Base-by-base conservation (phyloP, 140 eudicot genomes). In the Ambrosia hybrid region DNA sequence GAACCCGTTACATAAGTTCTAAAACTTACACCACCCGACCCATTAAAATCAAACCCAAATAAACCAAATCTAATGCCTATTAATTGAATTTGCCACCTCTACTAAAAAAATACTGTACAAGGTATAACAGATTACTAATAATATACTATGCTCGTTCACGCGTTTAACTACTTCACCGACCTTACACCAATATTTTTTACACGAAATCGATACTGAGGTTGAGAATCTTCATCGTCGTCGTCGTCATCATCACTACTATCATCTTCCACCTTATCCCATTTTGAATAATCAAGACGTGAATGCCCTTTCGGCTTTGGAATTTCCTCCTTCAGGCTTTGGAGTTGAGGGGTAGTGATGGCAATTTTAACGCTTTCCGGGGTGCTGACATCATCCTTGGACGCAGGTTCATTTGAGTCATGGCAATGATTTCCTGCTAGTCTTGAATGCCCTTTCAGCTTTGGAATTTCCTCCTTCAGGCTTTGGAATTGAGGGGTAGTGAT, bases 221-320 rank as follows among this genome's bases (percentile, higher is more conserved):
- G 89, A 79, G 82, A 77, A 12, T 90, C 94, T 33, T 85, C 88
- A 15, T 89, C 97, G 4, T 87, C 96, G 26, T 21, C 26, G 1
- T 89, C 97, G 4, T 83, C 97, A 1, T 89, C 96, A 43, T 94
- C 99, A 63, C 97, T 90, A 8, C 96, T 87, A 75, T 77, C 89
- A 76, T 86, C 96, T 76, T 82, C 91, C 14, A 94, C 96, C 68
- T 83, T 82, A 37, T 94, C 99, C 97, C 97, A 94, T 60, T 91
- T 80, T 0, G 97, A 94, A 79, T 90, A 94, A 75, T 88, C 97
- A 39, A 94, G 97, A 70, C 82, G 83, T 21, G 99, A 85, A 75
- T 94, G 96, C 72, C 97, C 99, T 81, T 85, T 90, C 9, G 99
- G 99, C 71, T 88, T 90, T 2, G 87, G 94, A 33, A 90, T 88